A percentile compares a stretch with the other conserved stretches of the same genome.
phyloP scores from a whole-genome alignment of 1,139 yeast genomes.

The Pichia sorboxylosa region DNA sequence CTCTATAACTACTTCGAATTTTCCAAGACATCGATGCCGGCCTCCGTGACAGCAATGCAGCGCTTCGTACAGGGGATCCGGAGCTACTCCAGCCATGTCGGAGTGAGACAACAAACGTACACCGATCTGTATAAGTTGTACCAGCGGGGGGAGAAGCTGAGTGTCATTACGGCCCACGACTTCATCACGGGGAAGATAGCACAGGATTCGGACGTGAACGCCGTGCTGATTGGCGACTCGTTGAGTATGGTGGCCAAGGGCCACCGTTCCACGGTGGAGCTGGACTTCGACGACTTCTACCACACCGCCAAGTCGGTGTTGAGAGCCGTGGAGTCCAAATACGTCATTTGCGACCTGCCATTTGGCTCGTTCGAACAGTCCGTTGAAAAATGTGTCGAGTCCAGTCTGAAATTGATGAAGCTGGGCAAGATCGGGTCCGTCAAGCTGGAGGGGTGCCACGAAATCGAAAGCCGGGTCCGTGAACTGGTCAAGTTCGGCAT shows the following conservation, averaged over 20 bases:
- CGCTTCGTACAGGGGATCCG: no score
- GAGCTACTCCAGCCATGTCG: conserved; percentile 5
- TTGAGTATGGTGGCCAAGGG: conserved; percentile 89
- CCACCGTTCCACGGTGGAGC: conserved; percentile 61
- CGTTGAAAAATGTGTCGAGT: conserved; percentile 49
- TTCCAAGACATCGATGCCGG: no score
- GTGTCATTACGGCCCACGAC: conserved; percentile 83
- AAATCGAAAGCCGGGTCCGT: conserved; percentile 37
- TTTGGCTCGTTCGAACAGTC: conserved; percentile 75
- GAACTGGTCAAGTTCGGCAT: conserved; percentile 57
- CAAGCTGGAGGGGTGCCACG: conserved; percentile 78
- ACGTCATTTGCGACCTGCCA: conserved; percentile 80
- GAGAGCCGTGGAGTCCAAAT: conserved; percentile 55
- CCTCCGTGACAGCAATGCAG: no score
- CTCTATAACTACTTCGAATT: background rate
- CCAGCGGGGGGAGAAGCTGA: conserved; percentile 33
- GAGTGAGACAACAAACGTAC: conserved; percentile 25
- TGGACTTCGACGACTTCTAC: conserved; percentile 66
- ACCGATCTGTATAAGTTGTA: conserved; percentile 35
- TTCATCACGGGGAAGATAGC: conserved; percentile 66
- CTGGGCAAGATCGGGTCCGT: conserved; percentile 63
- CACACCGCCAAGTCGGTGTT: conserved; percentile 68
- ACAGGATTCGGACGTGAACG: conserved; percentile 48
- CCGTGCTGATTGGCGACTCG: conserved; percentile 80
- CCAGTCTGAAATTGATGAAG: conserved; percentile 51